phyloP scores from a whole-genome alignment of 495 filamentous ascomycete genomes.

The Aspergillus affinis region DNA sequence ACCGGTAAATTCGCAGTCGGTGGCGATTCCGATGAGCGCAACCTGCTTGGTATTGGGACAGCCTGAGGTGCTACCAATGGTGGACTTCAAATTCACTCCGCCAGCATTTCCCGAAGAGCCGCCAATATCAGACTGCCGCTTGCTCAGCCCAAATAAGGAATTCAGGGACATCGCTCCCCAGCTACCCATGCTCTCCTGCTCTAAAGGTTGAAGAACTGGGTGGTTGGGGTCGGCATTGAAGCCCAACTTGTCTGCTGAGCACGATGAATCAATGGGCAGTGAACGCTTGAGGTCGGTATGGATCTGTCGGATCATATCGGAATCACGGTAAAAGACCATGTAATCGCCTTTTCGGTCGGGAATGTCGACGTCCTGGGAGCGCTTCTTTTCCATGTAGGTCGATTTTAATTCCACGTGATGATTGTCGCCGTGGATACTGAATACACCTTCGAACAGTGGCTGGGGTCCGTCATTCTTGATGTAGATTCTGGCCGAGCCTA shows the following conservation, averaged over 20 bases:
- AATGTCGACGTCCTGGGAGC: constrained; percentile 69
- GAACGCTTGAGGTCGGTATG: constrained; percentile 57
- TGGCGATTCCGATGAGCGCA: constrained; percentile 87
- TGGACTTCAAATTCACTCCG: constrained; percentile 75
- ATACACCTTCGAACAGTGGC: constrained; percentile 90
- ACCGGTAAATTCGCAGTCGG: constrained; percentile 82
- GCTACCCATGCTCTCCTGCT: constrained; percentile 37
- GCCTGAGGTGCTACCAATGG: constrained; percentile 78
- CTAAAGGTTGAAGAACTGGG: constrained; percentile 55
- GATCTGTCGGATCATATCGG: constrained; percentile 62
- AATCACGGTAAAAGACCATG: constrained; percentile 91
- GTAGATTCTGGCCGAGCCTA: constrained; percentile 83
- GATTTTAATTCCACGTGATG: constrained; percentile 83
- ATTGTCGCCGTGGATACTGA: constrained; percentile 74
- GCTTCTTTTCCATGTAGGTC: constrained; percentile 72
- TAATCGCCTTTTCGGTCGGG: constrained; percentile 63
- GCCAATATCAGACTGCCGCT: constrained; percentile 53
- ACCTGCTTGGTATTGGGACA: constrained; percentile 88
- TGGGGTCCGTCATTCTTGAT: constrained; percentile 70
- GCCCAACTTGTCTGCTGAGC: constrained; percentile 62
- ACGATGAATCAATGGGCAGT: constrained; percentile 41
- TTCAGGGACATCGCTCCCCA: constrained; percentile 57
- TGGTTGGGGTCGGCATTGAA: constrained; percentile 71
- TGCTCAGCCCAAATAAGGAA: constrained; percentile 54
- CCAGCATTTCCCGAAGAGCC: constrained; percentile 69